Evolutionary conservation across 345 rosid species (phyloP).

Genomic region (Eucalyptus camaldulensis): DNA sequence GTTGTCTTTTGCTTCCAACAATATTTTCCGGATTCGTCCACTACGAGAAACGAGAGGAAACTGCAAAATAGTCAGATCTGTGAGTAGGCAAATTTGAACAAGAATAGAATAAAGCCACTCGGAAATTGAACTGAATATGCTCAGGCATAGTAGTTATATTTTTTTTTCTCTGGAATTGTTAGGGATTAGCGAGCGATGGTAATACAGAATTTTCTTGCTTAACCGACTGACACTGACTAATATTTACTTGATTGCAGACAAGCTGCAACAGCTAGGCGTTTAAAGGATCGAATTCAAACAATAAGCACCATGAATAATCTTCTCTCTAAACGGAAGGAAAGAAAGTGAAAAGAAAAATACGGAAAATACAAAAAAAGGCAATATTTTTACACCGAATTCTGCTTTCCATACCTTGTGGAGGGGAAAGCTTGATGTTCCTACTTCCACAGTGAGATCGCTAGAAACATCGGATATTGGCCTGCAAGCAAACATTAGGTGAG

Average conservation of each 20-base stretch:
- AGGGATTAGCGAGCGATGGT: neutral
- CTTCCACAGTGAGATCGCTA: slow-evolving; percentile 80
- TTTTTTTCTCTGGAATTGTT: neutral
- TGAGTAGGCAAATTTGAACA: neutral
- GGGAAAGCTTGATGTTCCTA: slow-evolving; percentile 75
- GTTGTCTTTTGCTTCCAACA: slow-evolving; percentile 61
- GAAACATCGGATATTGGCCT: slow-evolving; percentile 98
- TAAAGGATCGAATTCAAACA: neutral
- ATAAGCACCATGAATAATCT: neutral
- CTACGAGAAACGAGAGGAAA: slow-evolving; percentile 93
- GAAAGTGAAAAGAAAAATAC: neutral
- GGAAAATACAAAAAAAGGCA: neutral
- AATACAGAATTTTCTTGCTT: neutral
- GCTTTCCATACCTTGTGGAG: slow-evolving; percentile 67
- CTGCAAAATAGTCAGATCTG: slow-evolving; percentile 20
- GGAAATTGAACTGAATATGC: neutral
- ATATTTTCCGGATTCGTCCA: slow-evolving; percentile 66
- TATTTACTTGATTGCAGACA: neutral
- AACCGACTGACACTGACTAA: neutral
- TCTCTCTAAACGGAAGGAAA: neutral
- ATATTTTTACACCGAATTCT: neutral
- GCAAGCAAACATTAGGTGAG: slow-evolving; percentile 13
- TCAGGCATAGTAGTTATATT: neutral
- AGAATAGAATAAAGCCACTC: neutral
- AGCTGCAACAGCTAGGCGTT: neutral